Percentiles rank a stretch among this genome's conserved stretches.
Conservation (phyloP, 2,329 filamentous ascomycete species). For the Colletotrichum falcatum region DNA sequence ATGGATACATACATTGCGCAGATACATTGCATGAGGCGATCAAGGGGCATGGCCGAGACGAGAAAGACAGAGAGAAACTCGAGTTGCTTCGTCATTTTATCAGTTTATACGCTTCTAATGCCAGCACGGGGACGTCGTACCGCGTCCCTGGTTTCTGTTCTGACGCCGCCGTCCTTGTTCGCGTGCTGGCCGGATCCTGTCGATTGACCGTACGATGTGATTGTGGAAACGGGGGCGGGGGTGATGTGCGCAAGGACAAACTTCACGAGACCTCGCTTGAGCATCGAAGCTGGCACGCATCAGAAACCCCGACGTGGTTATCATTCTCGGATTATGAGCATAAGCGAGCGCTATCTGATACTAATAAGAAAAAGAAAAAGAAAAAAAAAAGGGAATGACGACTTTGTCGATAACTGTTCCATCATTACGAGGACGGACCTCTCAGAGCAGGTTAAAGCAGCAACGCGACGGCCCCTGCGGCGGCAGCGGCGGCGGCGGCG, state of each 20-base stretch:
- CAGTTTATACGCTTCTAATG: slow-evolving; percentile 39
- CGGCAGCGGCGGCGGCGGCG: background rate
- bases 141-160: slow-evolving; percentile 40
- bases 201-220: background rate
- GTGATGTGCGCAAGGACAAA: background rate
- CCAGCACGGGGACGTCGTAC: slow-evolving; percentile 41
- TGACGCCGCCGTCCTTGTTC: background rate
- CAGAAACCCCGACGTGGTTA: too few species aligned
- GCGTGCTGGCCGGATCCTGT: background rate
- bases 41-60: slow-evolving; percentile 1
- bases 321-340: background rate
- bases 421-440: too few species aligned
- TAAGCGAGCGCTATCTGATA: background rate
- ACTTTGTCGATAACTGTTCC: background rate
- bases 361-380: too few species aligned
- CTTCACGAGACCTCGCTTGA: background rate
- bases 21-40: slow-evolving; percentile 23
- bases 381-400: too few species aligned
- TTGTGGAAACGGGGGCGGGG: background rate
- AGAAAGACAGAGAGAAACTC: slow-evolving; percentile 12
- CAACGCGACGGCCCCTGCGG: background rate
- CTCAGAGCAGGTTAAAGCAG: background rate
- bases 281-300: too few species aligned
- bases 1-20: slow-evolving; percentile 1
- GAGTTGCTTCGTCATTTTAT: slow-evolving; percentile 29